phyloP scores from a whole-genome alignment of 2,329 filamentous ascomycete species.

The Tolypocladium amazonense region DNA sequence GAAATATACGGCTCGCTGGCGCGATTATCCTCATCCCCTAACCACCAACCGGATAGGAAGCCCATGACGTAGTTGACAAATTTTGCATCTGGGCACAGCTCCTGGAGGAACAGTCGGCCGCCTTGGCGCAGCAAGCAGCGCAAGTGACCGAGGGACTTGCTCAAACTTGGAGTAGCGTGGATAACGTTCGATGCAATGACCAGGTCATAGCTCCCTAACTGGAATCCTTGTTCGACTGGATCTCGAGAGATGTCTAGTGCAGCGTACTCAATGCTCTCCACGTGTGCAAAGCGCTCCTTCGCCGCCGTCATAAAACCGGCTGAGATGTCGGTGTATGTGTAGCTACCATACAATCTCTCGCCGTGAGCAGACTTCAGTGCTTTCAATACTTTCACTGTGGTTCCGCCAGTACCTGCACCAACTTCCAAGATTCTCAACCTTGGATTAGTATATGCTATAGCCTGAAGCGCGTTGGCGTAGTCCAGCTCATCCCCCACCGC shows the following conservation, averaged over 20 bases:
- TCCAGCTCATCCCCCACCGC: background rate
- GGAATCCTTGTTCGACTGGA: background rate
- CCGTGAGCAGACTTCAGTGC: conserved; percentile 6
- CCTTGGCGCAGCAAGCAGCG: background rate
- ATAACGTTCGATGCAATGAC: background rate
- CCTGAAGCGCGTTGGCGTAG: background rate
- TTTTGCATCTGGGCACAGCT: background rate
- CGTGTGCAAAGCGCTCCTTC: conserved; percentile 14
- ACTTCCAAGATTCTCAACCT: conserved; percentile 27
- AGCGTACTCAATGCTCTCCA: conserved; percentile 8
- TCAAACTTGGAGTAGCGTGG: background rate
- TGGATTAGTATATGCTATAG: conserved; percentile 6
- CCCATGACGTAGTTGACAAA: conserved; percentile 16
- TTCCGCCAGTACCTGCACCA: conserved; percentile 27
- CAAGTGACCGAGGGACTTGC: background rate
- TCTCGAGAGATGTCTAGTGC: background rate
- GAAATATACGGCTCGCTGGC: conserved; percentile 13
- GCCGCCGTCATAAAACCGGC: conserved; percentile 15
- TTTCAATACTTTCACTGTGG: conserved; percentile 20
- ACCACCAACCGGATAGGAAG: conserved; percentile 22
- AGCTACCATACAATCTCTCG: conserved; percentile 11
- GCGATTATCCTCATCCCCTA: conserved; percentile 16
- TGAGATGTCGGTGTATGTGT: conserved; percentile 20
- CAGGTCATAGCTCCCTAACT: background rate
- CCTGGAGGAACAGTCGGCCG: background rate